These are phyloP conservation scores for Nevesoporus exiguus DNA, from an alignment of 768 basidiomycete species.

Conservation along the genomic window DNA sequence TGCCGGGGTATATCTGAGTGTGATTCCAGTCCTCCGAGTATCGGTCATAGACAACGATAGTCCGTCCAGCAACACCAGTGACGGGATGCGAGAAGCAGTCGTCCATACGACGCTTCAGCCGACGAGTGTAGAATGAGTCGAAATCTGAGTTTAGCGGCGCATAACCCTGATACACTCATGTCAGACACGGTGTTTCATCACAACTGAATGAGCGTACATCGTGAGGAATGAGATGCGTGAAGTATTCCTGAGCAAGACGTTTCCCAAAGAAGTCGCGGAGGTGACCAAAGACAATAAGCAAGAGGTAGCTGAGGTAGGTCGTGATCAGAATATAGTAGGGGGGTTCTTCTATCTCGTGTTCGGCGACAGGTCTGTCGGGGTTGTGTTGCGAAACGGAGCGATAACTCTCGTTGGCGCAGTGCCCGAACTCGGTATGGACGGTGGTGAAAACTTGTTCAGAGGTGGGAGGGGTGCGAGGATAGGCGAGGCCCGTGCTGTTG, in stretches of 20 bases:
- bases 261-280: slow-evolving; percentile 95
- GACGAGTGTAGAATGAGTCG: slow-evolving; percentile 98
- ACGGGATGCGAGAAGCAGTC: slow-evolving; percentile 93
- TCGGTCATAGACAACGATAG: slow-evolving; percentile 83
- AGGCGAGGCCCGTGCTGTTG: slow-evolving; percentile 54
- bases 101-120: slow-evolving; percentile 90
- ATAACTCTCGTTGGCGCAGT: slow-evolving; percentile 74
- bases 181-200: slow-evolving; percentile 2
- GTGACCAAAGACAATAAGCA: slow-evolving; percentile 90
- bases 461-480: slow-evolving; percentile 67
- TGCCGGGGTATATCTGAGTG: slow-evolving; percentile 74
- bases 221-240: slow-evolving; percentile 78
- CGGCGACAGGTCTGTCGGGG: slow-evolving; percentile 40
- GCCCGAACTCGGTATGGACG: slow-evolving; percentile 89
- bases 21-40: slow-evolving; percentile 78
- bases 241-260: slow-evolving; percentile 61
- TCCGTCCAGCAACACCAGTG: slow-evolving; percentile 94
- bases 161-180: slow-evolving; percentile 65
- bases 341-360: slow-evolving; percentile 74
- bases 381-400: slow-evolving; percentile 66
- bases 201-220: slow-evolving; percentile 55
- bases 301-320: slow-evolving; percentile 90
- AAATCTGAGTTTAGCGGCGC: slow-evolving; percentile 97
- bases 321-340: slow-evolving; percentile 90
- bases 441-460: slow-evolving; percentile 77